These are phyloP conservation scores for Thalia dealbata DNA, from an alignment of 176 grass and related monocot genomes.

Conservation along the genomic window DNA sequence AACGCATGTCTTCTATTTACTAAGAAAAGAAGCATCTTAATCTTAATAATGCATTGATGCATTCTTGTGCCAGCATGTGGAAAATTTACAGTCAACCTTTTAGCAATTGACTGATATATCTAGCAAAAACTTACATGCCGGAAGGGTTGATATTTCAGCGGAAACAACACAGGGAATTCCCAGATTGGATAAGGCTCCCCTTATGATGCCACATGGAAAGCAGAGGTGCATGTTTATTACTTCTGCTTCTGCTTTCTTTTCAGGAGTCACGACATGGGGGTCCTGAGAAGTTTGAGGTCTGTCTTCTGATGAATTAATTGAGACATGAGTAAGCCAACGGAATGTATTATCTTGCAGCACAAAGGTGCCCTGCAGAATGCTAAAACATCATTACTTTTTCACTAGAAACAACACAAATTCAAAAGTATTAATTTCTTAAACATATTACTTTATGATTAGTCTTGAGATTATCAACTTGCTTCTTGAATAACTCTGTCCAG, in stretches of 20 bases:
- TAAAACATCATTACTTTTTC: slow-evolving; percentile 9
- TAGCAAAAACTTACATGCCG: slow-evolving; percentile 86
- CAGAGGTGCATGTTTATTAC: slow-evolving; percentile 74
- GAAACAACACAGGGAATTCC: slow-evolving; percentile 66
- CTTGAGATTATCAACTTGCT: slow-evolving; percentile 91
- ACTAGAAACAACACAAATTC: not conserved
- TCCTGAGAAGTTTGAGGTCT: slow-evolving; percentile 21
- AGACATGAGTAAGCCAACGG: slow-evolving; percentile 75
- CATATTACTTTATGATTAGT: slow-evolving; percentile 84
- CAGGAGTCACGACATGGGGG: slow-evolving; percentile 9
- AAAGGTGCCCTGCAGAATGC: slow-evolving; percentile 65
- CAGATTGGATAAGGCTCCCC: slow-evolving; percentile 82
- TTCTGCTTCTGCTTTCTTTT: slow-evolving; percentile 55
- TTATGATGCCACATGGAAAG: slow-evolving; percentile 83
- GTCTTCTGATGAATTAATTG: slow-evolving; percentile 47
- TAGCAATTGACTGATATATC: too few relatives aligned
- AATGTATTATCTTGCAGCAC: slow-evolving; percentile 92
- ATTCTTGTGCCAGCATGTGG: too few relatives aligned
- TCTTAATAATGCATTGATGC: too few relatives aligned
- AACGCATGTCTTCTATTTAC: too few relatives aligned
- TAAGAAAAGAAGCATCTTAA: too few relatives aligned
- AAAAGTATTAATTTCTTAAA: not conserved
- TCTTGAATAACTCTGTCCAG: slow-evolving; percentile 93
- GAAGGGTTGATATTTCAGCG: slow-evolving; percentile 79
- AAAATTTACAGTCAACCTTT: too few relatives aligned